Evolutionary conservation across 805 yeast genomes (phyloP), one percentile per base, ranked within the genome.

Genomic region (Metschnikowia arizonensis): DNA sequence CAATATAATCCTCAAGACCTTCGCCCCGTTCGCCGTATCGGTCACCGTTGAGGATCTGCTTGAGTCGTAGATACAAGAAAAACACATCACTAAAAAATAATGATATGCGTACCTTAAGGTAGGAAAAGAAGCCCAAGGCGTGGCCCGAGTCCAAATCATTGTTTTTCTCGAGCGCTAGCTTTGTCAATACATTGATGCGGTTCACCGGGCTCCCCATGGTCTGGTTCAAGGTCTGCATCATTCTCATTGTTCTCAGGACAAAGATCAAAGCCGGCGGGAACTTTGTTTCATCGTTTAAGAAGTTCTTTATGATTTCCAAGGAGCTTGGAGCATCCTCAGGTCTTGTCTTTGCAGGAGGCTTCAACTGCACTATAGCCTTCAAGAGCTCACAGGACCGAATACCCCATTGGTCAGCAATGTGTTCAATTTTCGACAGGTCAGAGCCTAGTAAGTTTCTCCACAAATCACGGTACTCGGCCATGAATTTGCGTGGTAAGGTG

Each of bases 191-290:
- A 47, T 80, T 81, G 52, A 85, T 64, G 46, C 93, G 70, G 59
- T 85, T 85, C n/a, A 84, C 83, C 0, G 90, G 91, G 12, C 88
- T 77, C 3, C 83, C 87, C 58, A 77, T 78, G 29, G 66, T 66
- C 52, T 78, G 79, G 59, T 86, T 85, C 50, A 83, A 62, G 19
- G 81, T 81, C 59, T 85, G 91, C 41, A 86, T 74, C 69, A 85
- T 84, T 48, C 90, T 68, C 84, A 84, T 82, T 9, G 86, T 73
- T 55, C 91, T 66, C 44, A 84, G 79, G 5, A 86, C 64, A 54
- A 85, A 85, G 15, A 82, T 69, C 44, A 85, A 61, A 37, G 79
- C 81, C 49, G 81, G 62, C 2, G 95, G 95, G 57, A 86, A 80
- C 60, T 77, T 76, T 39, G 77, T 76, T 5, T 82, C 73, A 59